Evolutionary conservation across 306 rosid genomes (phyloP).

Genomic region (Cicer judaicum): DNA sequence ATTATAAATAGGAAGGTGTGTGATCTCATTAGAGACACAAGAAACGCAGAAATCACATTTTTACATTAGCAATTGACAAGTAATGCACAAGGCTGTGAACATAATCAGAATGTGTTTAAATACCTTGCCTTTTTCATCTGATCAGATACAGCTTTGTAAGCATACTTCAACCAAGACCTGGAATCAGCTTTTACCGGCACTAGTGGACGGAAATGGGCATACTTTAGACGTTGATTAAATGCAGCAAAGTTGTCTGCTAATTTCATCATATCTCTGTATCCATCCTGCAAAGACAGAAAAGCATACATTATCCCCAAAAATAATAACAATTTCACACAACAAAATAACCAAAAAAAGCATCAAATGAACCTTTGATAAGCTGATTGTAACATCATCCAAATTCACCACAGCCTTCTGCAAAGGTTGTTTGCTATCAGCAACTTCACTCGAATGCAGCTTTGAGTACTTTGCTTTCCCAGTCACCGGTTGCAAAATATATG

Average conservation of each 20-base stretch:
- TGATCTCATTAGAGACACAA: no score
- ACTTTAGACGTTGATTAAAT: slow-evolving; percentile 87
- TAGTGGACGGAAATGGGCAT: slow-evolving; percentile 90
- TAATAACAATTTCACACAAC: slow-evolving; percentile 14
- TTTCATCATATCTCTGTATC: slow-evolving; percentile 80
- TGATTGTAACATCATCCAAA: slow-evolving; percentile 92
- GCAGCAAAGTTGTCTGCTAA: slow-evolving; percentile 93
- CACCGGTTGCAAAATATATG: slow-evolving; percentile 86
- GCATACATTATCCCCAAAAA: slow-evolving; percentile 34
- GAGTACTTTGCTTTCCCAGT: slow-evolving; percentile 84
- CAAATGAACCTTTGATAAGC: slow-evolving; percentile 82
- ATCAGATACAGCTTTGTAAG: slow-evolving; percentile 80
- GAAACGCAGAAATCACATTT: no score
- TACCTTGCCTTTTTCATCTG: slow-evolving; percentile 97
- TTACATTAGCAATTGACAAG: neutral
- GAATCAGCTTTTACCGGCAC: slow-evolving; percentile 76
- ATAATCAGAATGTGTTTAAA: slow-evolving; percentile 26
- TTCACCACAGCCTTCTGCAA: slow-evolving; percentile 85
- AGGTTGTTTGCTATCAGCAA: slow-evolving; percentile 72
- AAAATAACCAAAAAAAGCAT: slow-evolving; percentile 22
- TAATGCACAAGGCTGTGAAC: slow-evolving; percentile 21
- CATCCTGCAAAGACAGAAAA: slow-evolving; percentile 67
- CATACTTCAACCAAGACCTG: slow-evolving; percentile 92
- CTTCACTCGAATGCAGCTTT: slow-evolving; percentile 68
- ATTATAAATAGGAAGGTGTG: no score